These are phyloP conservation scores for Epipyxis sp. DNA, from an alignment of 108 stramenopile genomes.

Conservation along the genomic window DNA sequence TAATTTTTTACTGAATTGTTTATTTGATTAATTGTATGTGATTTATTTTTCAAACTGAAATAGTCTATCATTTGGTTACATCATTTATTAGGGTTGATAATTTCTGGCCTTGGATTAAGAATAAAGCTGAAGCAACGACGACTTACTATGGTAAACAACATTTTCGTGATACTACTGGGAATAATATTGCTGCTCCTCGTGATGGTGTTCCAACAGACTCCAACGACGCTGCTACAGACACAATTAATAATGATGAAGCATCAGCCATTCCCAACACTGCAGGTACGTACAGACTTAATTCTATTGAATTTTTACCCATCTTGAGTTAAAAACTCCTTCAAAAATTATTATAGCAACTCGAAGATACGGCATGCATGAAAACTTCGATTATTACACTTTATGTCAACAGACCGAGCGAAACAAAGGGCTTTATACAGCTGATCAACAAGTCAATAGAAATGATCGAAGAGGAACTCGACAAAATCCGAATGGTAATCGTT, in stretches of 20 bases:
- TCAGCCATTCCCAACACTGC: constrained; percentile 38
- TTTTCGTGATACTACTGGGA: constrained; percentile 32
- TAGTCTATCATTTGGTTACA: neutral
- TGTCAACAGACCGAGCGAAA: constrained; percentile 46
- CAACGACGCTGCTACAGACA: constrained; percentile 45
- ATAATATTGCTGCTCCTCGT: constrained; percentile 44
- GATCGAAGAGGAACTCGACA: constrained; percentile 48
- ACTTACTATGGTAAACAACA: constrained; percentile 38
- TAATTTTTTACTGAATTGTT: too few relatives aligned
- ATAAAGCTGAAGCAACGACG: constrained; percentile 7
- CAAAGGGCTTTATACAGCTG: constrained; percentile 53
- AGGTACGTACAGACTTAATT: neutral
- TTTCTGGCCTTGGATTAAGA: constrained; percentile 38
- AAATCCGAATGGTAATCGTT: constrained; percentile 51
- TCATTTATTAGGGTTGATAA: constrained; percentile 25
- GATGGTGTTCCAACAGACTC: constrained; percentile 44
- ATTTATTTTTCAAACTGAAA: neutral
- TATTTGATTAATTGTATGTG: neutral
- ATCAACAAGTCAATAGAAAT: constrained; percentile 41
- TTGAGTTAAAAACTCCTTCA: neutral
- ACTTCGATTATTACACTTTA: constrained; percentile 40
- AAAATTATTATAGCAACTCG: neutral
- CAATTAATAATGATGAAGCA: constrained; percentile 37
- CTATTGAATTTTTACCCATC: neutral
- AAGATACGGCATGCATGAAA: constrained; percentile 53